Conservation (phyloP, 164 flowering plant species). For the Santalum album region DNA sequence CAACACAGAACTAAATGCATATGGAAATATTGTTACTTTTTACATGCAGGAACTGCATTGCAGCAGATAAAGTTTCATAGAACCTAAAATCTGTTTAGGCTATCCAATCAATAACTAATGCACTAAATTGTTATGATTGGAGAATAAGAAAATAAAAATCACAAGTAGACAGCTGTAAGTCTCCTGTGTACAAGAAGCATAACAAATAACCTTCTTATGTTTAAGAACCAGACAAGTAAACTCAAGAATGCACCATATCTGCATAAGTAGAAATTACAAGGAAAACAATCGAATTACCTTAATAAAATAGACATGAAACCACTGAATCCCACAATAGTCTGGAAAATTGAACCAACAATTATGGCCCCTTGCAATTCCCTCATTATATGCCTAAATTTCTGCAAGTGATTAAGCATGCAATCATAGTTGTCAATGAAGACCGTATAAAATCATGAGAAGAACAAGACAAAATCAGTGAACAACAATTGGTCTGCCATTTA, state of each 20-base stretch:
- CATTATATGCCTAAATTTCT: conserved; percentile 91
- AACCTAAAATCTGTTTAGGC: no score
- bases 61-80: no score
- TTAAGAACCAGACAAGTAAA: no score
- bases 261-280: background rate
- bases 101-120: no score
- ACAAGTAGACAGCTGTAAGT: background rate
- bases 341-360: conserved; percentile 80
- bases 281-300: conserved; percentile 33
- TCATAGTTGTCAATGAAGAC: background rate
- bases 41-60: background rate
- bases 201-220: no score
- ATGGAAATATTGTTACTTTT: background rate
- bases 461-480: background rate
- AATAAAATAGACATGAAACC: conserved; percentile 75
- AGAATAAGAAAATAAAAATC: background rate
- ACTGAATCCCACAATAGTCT: conserved; percentile 66
- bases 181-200: no score
- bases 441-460: background rate
- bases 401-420: conserved; percentile 16
- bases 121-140: no score
- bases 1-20: background rate
- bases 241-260: background rate
- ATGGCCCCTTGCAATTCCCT: conserved; percentile 92
- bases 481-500: background rate